Evolutionary conservation across 2,329 filamentous ascomycete species (phyloP), one percentile per base, ranked within the genome.

Genomic region (Rhynchosporium secalis): DNA sequence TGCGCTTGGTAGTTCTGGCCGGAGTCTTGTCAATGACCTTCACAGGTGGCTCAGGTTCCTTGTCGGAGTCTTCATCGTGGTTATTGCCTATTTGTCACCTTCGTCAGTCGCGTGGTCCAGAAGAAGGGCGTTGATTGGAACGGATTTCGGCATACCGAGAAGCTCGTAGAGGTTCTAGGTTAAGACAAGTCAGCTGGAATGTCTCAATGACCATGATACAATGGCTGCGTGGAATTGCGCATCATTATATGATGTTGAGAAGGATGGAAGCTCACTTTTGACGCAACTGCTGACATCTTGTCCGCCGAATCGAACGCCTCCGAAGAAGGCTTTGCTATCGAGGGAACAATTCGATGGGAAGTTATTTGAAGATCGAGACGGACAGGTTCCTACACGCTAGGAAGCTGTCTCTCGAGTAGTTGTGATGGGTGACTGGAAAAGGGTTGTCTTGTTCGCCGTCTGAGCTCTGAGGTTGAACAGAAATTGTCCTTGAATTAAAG

Each of bases 121-220:
- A 66, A 66, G 51, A 60, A 59, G 46, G 58, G 5, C 52, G 58
- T 61, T 66, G 61, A 64, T 54, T 65, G 56, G 56, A 56, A 51
- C 46, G 62, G 48, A 58, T 67, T 69, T 71, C 79, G 75, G 60
- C 69, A 64, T 96, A 98, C 95, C 94, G 86, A 99, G 92, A 83
- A 96, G 89, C 86, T 95, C 94, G 86, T 91, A 98, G 76, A 91
- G 88, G 86, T 99, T 99, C 95, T 98, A 74, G 71, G 69, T 68
- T 71, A 56, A 62, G 65, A 60, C 54, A 65, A 65, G 71, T 82
- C 71, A 83, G 78, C 71, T 52, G 26, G 43, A n/a, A 45, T 59
- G 62, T 65, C 45, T 60, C 55, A 56, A 66, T 66, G 68, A 65
- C 60, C 57, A 60, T 62, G 59, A 43, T 40, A 55, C 33, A 56